Percentiles rank a stretch among this genome's conserved stretches.
Evolutionary conservation across 148 eudicot genomes (phyloP).

Genomic region (Vaccinium macrocarpon): DNA sequence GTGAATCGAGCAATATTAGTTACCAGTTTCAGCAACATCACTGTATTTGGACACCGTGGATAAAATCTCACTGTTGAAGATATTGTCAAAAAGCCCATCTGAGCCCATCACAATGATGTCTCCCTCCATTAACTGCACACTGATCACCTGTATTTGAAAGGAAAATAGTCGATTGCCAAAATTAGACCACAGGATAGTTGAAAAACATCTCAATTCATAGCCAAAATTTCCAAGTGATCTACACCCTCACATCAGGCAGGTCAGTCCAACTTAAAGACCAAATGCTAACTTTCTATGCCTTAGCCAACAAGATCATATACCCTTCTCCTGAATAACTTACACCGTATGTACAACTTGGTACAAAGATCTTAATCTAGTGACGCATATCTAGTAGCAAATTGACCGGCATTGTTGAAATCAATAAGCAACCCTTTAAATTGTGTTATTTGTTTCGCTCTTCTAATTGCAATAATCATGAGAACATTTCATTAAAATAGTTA

Average conservation of each 20-base stretch:
- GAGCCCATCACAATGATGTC: conserved; percentile 87
- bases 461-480: background rate
- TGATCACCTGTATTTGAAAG: conserved; percentile 51
- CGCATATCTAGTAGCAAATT: background rate
- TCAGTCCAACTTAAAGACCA: background rate
- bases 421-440: conserved; percentile 1
- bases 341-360: background rate
- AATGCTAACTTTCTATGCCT: background rate
- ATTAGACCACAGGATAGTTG: background rate
- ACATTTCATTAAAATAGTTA: background rate
- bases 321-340: background rate
- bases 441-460: background rate
- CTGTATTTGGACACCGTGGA: conserved; percentile 43
- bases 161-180: background rate
- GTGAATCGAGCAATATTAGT: background rate
- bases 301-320: background rate
- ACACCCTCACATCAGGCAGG: background rate
- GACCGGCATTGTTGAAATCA: background rate
- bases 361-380: background rate
- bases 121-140: conserved; percentile 58
- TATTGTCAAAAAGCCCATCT: conserved; percentile 94
- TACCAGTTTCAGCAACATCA: conserved; percentile 77
- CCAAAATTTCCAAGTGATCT: background rate
- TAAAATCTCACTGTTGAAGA: conserved; percentile 62
- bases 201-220: background rate